A percentile compares a stretch with the other conserved stretches of the same genome.
These are phyloP conservation scores for Quercus mongolica DNA, from an alignment of 306 rosid species.

Conservation along the genomic window DNA sequence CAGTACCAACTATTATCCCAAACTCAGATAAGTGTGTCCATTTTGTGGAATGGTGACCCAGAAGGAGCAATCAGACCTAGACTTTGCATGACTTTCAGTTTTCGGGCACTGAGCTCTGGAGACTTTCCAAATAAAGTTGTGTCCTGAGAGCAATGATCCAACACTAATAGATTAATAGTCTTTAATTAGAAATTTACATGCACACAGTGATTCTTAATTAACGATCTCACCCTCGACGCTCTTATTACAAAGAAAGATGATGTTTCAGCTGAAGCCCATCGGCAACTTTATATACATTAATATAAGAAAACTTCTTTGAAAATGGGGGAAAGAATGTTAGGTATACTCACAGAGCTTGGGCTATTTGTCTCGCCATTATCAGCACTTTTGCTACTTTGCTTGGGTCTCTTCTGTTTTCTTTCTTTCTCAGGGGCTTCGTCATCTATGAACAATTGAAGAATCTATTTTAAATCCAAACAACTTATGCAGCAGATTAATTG, in stretches of 20 bases:
- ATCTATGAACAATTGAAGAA: not conserved
- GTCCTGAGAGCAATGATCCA: conserved; percentile 29
- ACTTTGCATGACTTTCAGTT: conserved; percentile 58
- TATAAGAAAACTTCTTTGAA: not conserved
- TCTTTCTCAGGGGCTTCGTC: not conserved
- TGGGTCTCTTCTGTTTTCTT: not conserved
- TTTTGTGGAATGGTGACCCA: conserved; percentile 49
- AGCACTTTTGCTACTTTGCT: not conserved
- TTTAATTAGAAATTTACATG: not conserved
- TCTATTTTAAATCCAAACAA: no score
- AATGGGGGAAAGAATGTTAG: not conserved
- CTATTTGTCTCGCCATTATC: conserved; percentile 8
- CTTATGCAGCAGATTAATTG: no score
- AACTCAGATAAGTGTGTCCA: conserved; percentile 2
- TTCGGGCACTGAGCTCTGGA: conserved; percentile 50
- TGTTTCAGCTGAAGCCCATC: not conserved
- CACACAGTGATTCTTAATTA: not conserved
- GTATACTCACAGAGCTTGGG: conserved; percentile 32
- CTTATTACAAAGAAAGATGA: not conserved
- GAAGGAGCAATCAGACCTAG: conserved; percentile 67
- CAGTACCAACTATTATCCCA: conserved; percentile 5
- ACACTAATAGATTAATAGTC: not conserved
- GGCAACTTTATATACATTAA: not conserved
- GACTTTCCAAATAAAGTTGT: conserved; percentile 22
- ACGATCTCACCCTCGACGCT: not conserved